phyloP scores from a whole-genome alignment of 768 basidiomycete genomes.

The Galerina marginata region DNA sequence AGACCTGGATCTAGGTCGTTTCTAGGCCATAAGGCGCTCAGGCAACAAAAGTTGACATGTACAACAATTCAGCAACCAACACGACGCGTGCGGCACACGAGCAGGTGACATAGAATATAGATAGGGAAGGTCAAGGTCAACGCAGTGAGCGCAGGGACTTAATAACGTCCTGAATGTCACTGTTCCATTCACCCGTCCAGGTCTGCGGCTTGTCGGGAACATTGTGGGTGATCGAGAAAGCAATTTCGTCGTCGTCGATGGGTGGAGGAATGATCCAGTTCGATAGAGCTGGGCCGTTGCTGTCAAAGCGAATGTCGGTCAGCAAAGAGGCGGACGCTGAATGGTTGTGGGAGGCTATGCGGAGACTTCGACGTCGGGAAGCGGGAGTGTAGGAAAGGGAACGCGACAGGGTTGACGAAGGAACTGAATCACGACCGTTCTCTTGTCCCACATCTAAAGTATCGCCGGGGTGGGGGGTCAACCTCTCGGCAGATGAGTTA shows the following conservation, averaged over 20 bases:
- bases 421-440: constrained; percentile 10
- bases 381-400: constrained; percentile 21
- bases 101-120: background rate
- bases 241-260: constrained; percentile 13
- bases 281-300: constrained; percentile 7
- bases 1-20: no score
- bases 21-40: no score
- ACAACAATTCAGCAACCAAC: background rate
- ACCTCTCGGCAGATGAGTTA: background rate
- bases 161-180: constrained; percentile 32
- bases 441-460: constrained; percentile 11
- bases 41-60: no score
- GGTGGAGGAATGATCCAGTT: constrained; percentile 21
- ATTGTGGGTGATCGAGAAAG: constrained; percentile 4
- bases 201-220: constrained; percentile 17
- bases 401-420: constrained; percentile 27
- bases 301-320: constrained; percentile 5
- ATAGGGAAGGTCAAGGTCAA: constrained; percentile 12
- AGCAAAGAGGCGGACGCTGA: constrained; percentile 16
- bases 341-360: constrained; percentile 13
- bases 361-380: constrained; percentile 9
- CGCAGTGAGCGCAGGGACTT: constrained; percentile 30
- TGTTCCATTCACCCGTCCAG: constrained; percentile 39
- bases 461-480: constrained; percentile 1
- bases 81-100: background rate